These are phyloP conservation scores for Penicillium taxi DNA, from an alignment of 495 filamentous ascomycete species.

Conservation along the genomic window DNA sequence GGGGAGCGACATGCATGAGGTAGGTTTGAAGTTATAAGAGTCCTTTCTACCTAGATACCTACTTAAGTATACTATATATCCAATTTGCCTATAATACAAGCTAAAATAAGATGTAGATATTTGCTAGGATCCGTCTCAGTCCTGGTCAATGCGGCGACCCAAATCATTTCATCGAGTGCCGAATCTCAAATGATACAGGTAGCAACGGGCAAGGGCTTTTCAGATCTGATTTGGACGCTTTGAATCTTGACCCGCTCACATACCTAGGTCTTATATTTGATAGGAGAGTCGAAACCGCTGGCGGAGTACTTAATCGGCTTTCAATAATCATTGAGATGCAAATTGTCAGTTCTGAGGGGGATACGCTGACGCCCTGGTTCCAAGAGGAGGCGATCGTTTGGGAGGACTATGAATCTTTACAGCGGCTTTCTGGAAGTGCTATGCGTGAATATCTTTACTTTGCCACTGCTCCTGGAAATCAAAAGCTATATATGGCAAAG, in stretches of 20 bases:
- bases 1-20: not conserved
- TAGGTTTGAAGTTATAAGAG: not conserved
- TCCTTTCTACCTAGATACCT: not conserved
- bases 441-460: constrained; percentile 4
- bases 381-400: not conserved
- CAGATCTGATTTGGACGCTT: not conserved
- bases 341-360: not conserved
- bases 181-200: not conserved
- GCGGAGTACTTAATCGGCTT: not conserved
- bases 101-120: not conserved
- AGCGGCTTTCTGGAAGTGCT: constrained; percentile 1
- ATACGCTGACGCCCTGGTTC: constrained; percentile 2
- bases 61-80: no score
- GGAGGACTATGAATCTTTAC: not conserved
- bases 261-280: not conserved
- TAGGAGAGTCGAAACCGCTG: not conserved
- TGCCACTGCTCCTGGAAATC: constrained; percentile 3
- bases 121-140: not conserved
- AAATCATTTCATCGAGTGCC: not conserved
- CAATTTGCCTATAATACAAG: no score
- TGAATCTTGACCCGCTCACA: not conserved
- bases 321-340: constrained; percentile 1
- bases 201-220: not conserved
- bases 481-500: constrained; percentile 1
- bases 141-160: not conserved